phyloP scores from a whole-genome alignment of 352 stramenopile genomes.

The Phytophthora litchii region DNA sequence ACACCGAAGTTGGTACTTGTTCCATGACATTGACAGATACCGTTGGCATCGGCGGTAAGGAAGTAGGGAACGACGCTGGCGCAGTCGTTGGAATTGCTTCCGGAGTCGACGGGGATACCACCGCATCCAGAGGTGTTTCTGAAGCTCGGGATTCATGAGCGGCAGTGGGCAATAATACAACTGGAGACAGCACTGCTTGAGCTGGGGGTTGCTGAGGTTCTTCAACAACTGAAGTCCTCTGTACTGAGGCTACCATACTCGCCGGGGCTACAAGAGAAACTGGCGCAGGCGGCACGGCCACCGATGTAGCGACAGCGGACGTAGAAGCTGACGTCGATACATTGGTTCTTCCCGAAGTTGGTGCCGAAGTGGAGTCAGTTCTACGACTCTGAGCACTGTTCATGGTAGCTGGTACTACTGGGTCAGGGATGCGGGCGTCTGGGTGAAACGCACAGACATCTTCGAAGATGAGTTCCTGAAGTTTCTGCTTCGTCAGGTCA shows the following conservation, averaged over 20 bases:
- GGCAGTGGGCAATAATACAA: slow-evolving; percentile 40
- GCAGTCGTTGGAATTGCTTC: slow-evolving; percentile 21
- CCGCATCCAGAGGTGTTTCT: slow-evolving; percentile 19
- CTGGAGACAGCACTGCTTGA: slow-evolving; percentile 38
- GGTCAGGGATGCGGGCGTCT: slow-evolving; percentile 66
- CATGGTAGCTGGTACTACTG: slow-evolving; percentile 14
- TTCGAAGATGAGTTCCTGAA: slow-evolving; percentile 92
- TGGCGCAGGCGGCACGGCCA: slow-evolving; percentile 28
- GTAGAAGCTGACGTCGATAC: slow-evolving; percentile 8
- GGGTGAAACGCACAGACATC: slow-evolving; percentile 91
- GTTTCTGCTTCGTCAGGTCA: slow-evolving; percentile 90
- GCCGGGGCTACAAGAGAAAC: slow-evolving; percentile 24
- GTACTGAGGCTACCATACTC: slow-evolving; percentile 11
- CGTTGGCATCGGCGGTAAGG: slow-evolving; percentile 24
- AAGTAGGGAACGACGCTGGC: slow-evolving; percentile 15
- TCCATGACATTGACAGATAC: slow-evolving; percentile 24
- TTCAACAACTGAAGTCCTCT: slow-evolving; percentile 19
- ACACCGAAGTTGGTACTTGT: slow-evolving; percentile 2
- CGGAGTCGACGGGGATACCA: slow-evolving; percentile 21
- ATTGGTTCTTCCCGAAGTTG: slow-evolving; percentile 17
- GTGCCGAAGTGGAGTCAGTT: slow-evolving; percentile 25
- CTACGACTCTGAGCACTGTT: slow-evolving; percentile 23
- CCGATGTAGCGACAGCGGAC: slow-evolving; percentile 15
- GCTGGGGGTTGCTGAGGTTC: slow-evolving; percentile 16
- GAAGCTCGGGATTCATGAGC: slow-evolving; percentile 24